phyloP scores from a whole-genome alignment of 139 green algal species.

The Volvox africanus region DNA sequence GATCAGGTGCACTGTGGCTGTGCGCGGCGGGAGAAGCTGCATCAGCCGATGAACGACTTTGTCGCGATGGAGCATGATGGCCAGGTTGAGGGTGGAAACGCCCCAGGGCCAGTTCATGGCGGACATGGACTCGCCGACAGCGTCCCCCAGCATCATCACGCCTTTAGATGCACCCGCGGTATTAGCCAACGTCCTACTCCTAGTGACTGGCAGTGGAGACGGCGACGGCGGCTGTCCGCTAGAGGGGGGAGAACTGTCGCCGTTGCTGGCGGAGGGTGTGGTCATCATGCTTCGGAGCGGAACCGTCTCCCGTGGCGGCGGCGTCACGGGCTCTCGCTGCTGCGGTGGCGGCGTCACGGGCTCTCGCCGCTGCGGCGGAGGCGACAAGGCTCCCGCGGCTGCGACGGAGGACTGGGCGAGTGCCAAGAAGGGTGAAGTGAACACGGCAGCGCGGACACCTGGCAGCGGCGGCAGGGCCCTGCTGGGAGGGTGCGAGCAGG shows the following conservation, averaged over 20 bases:
- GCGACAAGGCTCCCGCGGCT: neutral
- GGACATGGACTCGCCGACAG: neutral
- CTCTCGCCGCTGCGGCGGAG: neutral
- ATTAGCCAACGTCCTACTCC: no score
- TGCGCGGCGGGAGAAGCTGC: neutral
- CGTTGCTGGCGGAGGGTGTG: no score
- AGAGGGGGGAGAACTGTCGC: no score
- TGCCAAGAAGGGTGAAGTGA: neutral
- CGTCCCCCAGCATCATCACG: no score
- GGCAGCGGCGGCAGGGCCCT: neutral
- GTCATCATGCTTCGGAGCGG: no score
- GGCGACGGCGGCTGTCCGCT: neutral
- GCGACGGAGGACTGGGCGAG: neutral
- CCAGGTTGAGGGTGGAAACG: slow-evolving; percentile 22
- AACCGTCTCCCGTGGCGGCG: neutral
- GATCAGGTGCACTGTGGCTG: neutral
- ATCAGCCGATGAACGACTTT: neutral
- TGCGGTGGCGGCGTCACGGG: neutral
- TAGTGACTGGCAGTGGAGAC: neutral
- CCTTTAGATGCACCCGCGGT: no score
- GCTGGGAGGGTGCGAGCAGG: neutral
- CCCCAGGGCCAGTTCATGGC: slow-evolving; percentile 37
- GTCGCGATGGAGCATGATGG: neutral
- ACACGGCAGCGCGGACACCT: neutral
- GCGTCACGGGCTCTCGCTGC: neutral